Evolutionary conservation across 2,329 filamentous ascomycete species (phyloP).

Genomic region (Camillea tinctor): DNA sequence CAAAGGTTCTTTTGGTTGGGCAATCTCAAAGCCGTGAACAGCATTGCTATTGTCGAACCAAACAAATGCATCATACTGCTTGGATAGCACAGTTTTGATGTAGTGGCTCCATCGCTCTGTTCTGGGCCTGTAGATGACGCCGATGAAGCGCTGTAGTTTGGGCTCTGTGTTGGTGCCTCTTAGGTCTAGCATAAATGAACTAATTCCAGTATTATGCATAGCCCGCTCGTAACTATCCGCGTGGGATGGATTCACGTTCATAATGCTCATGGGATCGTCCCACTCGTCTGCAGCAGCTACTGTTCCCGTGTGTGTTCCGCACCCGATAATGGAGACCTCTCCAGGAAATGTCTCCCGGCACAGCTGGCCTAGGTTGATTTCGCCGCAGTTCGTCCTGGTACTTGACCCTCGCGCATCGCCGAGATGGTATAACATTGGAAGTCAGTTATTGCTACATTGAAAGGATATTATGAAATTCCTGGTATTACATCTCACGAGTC

Average conservation of each 20-base stretch:
- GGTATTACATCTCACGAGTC: too few relatives aligned
- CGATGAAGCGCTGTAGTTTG: conserved; percentile 50
- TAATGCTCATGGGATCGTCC: conserved; percentile 50
- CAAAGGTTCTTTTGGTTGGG: conserved; percentile 42
- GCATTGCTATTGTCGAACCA: conserved; percentile 49
- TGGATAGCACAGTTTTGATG: conserved; percentile 41
- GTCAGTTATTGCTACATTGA: too few relatives aligned
- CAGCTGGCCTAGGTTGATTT: conserved; percentile 54
- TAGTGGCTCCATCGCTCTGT: conserved; percentile 51
- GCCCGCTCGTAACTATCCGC: conserved; percentile 48
- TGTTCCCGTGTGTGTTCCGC: conserved; percentile 48
- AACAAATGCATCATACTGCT: conserved; percentile 49
- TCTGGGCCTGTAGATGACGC: conserved; percentile 50
- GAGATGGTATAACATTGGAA: too few relatives aligned
- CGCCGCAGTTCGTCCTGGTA: conserved; percentile 43
- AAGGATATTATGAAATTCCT: too few relatives aligned
- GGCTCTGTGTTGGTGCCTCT: conserved; percentile 37
- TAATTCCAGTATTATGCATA: conserved; percentile 45
- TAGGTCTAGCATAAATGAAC: conserved; percentile 46
- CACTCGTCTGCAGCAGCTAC: conserved; percentile 51
- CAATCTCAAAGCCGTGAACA: conserved; percentile 43
- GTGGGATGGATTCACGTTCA: conserved; percentile 45
- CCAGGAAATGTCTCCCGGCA: conserved; percentile 30
- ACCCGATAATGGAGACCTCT: conserved; percentile 34
- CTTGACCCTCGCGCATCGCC: conserved; percentile 53